Evolutionary conservation across 768 basidiomycete species (phyloP), one percentile per base, ranked within the genome.

Genomic region (Lyophyllum atratum): DNA sequence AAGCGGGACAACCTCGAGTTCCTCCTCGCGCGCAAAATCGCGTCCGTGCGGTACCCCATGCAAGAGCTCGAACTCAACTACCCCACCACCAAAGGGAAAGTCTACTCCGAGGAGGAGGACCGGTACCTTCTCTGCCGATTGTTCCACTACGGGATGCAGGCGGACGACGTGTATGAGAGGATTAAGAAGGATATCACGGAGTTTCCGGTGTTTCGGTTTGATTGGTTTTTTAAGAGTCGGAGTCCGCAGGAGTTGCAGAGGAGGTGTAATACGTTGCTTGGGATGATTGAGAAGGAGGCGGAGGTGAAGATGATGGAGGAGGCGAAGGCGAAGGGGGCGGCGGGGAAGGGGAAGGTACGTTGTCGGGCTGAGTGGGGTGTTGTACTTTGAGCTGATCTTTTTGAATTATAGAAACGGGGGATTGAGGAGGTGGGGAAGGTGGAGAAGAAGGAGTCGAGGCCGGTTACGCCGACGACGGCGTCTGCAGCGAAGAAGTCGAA

Each of bases 141-240:
- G 60, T 85, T 86, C 69, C 85, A 96, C 73, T 95, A 98, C 62
- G 94, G 95, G 22, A 87, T 98, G 81, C 86, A 88, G 54, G 75
- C 81, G 15, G 92, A 92, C 49, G 94, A 97, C 64, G 90, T 93
- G 24, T 97, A 95, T 66, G 96, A 99, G 67, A 76, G 88, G 52
- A 97, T 98, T 74, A 97, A 96, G 83, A 86, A 89, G 71, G 96
- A 98, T 72, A 94, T 98, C 61, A 89, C 86, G 15, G 95, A 98
- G 74, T 98, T 95, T 73, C 95, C 96, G 1, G 90, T 95, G 14
- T 99, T 98, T 77, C 80, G 95, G 21, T 98, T 98, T 65, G 95
- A 98, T 67, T 98, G 95, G 96, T 98, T 97, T 77, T 90, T 95
- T 81, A 95, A 96, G 79, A 93, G 92, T 61, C 77, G 96, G 53